phyloP scores from a whole-genome alignment of 2,329 filamentous ascomycete species.

The Aspergillus pseudoterreus region DNA sequence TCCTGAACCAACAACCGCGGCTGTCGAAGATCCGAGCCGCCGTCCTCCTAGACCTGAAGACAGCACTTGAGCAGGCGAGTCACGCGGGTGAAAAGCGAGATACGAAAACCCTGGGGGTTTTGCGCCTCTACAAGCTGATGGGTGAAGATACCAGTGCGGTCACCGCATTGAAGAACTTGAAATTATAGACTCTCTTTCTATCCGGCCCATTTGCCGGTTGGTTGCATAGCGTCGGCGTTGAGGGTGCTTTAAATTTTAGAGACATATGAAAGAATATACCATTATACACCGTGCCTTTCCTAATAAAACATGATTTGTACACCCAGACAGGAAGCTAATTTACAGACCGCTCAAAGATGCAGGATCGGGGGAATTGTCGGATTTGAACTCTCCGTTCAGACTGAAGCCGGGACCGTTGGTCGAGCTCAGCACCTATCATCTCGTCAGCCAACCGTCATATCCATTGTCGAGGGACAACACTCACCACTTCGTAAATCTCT shows the following conservation, averaged over 20 bases:
- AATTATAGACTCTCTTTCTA: conserved; percentile 21
- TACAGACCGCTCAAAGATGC: conserved; percentile 44
- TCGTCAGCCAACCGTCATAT: conserved; percentile 27
- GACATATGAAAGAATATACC: conserved; percentile 33
- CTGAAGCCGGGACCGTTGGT: conserved; percentile 84
- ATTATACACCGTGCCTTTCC: conserved; percentile 40
- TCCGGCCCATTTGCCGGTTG: conserved; percentile 4
- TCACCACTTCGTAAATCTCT: conserved; percentile 67
- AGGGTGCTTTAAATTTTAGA: conserved; percentile 8
- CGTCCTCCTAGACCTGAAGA: conserved; percentile 61
- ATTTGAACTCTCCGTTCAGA: conserved; percentile 73
- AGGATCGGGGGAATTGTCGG: conserved; percentile 56
- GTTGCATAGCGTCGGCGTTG: conserved; percentile 46
- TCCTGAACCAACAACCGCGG: conserved; percentile 54
- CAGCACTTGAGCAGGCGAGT: conserved; percentile 57
- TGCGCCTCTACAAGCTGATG: conserved; percentile 60
- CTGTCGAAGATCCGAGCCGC: conserved; percentile 59
- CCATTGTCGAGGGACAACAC: conserved; percentile 20
- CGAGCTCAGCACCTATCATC: conserved; percentile 72
- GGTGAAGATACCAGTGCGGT: conserved; percentile 59
- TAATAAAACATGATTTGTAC: conserved; percentile 43
- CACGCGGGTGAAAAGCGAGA: conserved; percentile 31
- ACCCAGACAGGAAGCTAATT: conserved; percentile 42
- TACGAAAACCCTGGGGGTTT: conserved; percentile 50
- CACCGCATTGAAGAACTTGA: conserved; percentile 50